A percentile compares a stretch with the other conserved stretches of the same genome.
These are phyloP conservation scores for Abelmoschus esculentus DNA, from an alignment of 345 rosid genomes.

Conservation along the genomic window DNA sequence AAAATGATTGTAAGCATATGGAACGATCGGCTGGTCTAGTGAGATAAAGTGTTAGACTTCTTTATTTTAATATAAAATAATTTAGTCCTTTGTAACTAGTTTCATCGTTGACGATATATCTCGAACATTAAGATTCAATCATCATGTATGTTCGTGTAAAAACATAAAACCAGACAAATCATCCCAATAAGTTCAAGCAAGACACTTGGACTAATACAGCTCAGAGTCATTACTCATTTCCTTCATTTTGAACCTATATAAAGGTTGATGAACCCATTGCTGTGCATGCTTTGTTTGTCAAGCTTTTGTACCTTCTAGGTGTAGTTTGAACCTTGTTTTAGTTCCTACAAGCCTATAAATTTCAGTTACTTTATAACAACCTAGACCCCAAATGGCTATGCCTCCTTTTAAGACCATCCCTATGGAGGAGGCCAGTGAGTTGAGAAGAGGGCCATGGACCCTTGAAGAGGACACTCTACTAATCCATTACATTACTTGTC, in stretches of 20 bases:
- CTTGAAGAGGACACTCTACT: constrained; percentile 77
- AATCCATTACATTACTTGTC: constrained; percentile 49
- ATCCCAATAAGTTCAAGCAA: too few species aligned
- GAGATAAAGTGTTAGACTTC: too few species aligned
- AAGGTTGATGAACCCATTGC: not conserved
- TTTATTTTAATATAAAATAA: too few species aligned
- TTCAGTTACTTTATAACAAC: not conserved
- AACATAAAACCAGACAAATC: too few species aligned
- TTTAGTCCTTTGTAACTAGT: too few species aligned
- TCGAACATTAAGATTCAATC: too few species aligned
- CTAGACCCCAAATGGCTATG: constrained; percentile 12
- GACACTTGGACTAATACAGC: not conserved
- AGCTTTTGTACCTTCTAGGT: not conserved
- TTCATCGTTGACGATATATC: too few species aligned
- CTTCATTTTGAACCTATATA: not conserved
- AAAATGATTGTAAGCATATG: too few species aligned
- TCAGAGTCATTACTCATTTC: not conserved
- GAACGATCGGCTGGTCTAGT: too few species aligned
- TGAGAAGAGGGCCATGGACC: constrained; percentile 90
- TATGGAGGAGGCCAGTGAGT: constrained; percentile 26
- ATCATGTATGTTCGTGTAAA: too few species aligned
- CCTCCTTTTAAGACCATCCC: not conserved
- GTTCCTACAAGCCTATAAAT: constrained; percentile 6
- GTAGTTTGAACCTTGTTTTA: not conserved
- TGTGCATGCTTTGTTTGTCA: not conserved